Percentiles rank a stretch among this genome's conserved stretches.
These are phyloP conservation scores for Polytrichum commune DNA, from an alignment of 225 moss, liverwort and hornwort species.

Conservation along the genomic window DNA sequence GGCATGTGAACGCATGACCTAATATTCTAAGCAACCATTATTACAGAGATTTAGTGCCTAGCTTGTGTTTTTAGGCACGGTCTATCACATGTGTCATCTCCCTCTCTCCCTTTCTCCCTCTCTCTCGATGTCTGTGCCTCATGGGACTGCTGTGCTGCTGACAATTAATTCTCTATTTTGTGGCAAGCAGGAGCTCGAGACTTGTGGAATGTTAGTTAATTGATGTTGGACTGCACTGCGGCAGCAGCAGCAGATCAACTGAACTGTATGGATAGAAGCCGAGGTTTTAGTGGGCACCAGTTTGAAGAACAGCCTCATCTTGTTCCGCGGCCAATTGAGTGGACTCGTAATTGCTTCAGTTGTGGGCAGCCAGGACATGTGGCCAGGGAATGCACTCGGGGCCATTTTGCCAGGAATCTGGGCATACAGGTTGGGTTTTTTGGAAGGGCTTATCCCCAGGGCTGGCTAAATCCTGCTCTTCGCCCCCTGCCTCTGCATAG, in stretches of 20 bases:
- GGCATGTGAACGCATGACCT: too few species aligned
- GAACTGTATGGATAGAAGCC: conserved; percentile 67
- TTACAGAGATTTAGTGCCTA: background rate
- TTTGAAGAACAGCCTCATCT: conserved; percentile 59
- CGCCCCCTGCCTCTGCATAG: conserved; percentile 34
- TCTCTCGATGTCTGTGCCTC: background rate
- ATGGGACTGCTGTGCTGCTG: background rate
- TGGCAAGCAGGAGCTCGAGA: conserved; percentile 56
- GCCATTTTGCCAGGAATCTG: conserved; percentile 26
- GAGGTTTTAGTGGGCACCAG: conserved; percentile 67
- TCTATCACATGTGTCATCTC: background rate
- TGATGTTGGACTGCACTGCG: conserved; percentile 58
- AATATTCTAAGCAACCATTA: too few species aligned
- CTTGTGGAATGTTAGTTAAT: conserved; percentile 48
- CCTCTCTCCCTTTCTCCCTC: background rate
- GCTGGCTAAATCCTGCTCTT: conserved; percentile 46
- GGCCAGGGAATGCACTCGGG: conserved; percentile 45
- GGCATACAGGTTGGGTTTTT: conserved; percentile 34
- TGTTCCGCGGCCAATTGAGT: conserved; percentile 46
- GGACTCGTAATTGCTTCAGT: conserved; percentile 53
- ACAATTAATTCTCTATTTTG: background rate
- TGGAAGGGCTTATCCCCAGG: conserved; percentile 38
- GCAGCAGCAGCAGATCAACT: conserved; percentile 57
- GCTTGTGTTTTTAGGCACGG: background rate
- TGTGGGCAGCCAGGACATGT: conserved; percentile 69